Evolutionary conservation across 768 basidiomycete genomes (phyloP).

Genomic region (Macrolepiota fuliginosa): DNA sequence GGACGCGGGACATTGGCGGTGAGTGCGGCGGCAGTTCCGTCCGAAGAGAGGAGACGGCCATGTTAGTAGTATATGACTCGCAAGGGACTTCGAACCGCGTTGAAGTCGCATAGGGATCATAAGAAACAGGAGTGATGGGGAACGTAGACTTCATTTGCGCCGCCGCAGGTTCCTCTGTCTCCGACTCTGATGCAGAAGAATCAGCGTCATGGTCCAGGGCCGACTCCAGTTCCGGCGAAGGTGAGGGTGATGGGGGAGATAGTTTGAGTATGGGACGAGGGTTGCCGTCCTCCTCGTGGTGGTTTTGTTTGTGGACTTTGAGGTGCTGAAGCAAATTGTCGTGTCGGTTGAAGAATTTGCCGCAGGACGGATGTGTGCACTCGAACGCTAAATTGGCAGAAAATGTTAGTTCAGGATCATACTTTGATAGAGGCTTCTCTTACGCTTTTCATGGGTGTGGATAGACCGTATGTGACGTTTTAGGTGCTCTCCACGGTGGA

Average conservation of each 20-base stretch:
- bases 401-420: constrained; percentile 13
- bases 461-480: constrained; percentile 75
- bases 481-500: constrained; percentile 72
- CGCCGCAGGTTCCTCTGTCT: constrained; percentile 11
- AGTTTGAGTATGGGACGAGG: constrained; percentile 14
- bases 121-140: constrained; percentile 17
- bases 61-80: constrained; percentile 33
- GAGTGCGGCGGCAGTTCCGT: constrained; percentile 34
- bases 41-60: constrained; percentile 43
- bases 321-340: constrained; percentile 81
- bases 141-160: constrained; percentile 11
- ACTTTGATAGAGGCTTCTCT: constrained; percentile 25
- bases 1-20: constrained; percentile 10
- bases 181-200: constrained; percentile 7
- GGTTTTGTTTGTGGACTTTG: constrained; percentile 56
- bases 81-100: constrained; percentile 16
- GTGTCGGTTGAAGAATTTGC: constrained; percentile 73
- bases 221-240: constrained; percentile 19
- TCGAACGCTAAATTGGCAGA: constrained; percentile 54
- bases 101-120: constrained; percentile 12
- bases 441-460: constrained; percentile 78
- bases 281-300: constrained; percentile 11
- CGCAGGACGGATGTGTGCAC: constrained; percentile 65
- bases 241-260: constrained; percentile 16
- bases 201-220: constrained; percentile 6